Conservation (phyloP, 1,139 yeast genomes). For the Scheffersomyces parashehatae region DNA sequence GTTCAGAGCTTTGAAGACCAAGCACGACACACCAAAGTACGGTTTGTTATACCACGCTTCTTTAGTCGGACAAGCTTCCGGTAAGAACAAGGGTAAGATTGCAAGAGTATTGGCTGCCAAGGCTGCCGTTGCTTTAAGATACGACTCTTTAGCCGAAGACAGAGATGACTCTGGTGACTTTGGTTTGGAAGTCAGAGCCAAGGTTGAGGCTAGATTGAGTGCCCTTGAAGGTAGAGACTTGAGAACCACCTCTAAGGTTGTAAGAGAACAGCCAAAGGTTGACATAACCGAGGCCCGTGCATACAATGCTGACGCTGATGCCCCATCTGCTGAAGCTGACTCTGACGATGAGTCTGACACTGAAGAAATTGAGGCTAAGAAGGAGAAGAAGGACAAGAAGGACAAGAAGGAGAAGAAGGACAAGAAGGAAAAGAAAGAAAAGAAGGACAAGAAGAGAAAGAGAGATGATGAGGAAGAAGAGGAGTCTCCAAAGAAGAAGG, state of each 20-base stretch:
- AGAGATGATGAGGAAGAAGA: conserved; percentile 16
- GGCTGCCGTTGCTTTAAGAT: conserved; percentile 95
- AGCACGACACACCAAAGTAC: conserved; percentile 97
- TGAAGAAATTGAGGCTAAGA: conserved; percentile 45
- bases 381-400: conserved; percentile 34
- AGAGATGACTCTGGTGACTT: conserved; percentile 93
- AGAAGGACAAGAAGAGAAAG: conserved; percentile 27
- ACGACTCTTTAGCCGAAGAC: conserved; percentile 96
- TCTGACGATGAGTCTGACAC: conserved; percentile 51
- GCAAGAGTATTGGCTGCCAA: conserved; percentile 99
- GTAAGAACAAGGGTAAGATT: conserved; percentile 97
- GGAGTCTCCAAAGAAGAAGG: conserved; percentile 45
- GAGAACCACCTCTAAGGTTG: conserved; percentile 77
- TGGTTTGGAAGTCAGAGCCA: conserved; percentile 88
- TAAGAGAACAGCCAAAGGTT: conserved; percentile 77
- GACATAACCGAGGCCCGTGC: conserved; percentile 82
- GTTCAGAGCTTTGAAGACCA: conserved; percentile 97
- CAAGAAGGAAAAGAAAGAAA: conserved; percentile 26
- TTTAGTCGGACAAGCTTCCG: conserved; percentile 92
- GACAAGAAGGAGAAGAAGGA: conserved; percentile 21
- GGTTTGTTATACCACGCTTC: conserved; percentile 97
- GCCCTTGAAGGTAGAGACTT: conserved; percentile 93
- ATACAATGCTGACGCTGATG: conserved; percentile 93
- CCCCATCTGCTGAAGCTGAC: conserved; percentile 41
- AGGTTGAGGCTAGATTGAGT: conserved; percentile 93